A percentile compares a stretch with the other conserved stretches of the same genome.
These are phyloP conservation scores for Galeopsis tetrahit DNA, from an alignment of 257 asterid species.

Conservation along the genomic window DNA sequence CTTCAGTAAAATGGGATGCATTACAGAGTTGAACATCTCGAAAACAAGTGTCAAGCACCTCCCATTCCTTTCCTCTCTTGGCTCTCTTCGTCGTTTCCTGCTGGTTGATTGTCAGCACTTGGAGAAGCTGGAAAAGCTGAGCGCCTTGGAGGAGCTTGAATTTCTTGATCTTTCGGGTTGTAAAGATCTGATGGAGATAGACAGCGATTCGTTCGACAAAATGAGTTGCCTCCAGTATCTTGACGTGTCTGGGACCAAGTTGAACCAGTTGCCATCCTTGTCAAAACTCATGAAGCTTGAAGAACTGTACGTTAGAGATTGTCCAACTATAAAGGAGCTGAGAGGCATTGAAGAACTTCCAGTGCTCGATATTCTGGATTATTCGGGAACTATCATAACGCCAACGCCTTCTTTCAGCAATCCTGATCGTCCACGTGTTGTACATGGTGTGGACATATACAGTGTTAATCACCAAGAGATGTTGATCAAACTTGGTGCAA, in stretches of 20 bases:
- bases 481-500: conserved; percentile 14
- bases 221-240: conserved; percentile 38
- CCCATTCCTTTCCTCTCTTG: conserved; percentile 32
- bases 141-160: conserved; percentile 31
- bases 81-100: conserved; percentile 31
- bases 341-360: conserved; percentile 37
- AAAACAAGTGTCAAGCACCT: conserved; percentile 32
- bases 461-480: conserved; percentile 10
- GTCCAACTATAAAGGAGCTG: conserved; percentile 34
- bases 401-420: conserved; percentile 26
- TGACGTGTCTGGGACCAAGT: conserved; percentile 35
- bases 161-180: conserved; percentile 48
- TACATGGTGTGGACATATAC: conserved; percentile 31
- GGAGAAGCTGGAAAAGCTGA: conserved; percentile 34
- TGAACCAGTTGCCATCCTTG: conserved; percentile 35
- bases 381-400: conserved; percentile 40
- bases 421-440: conserved; percentile 16
- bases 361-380: conserved; percentile 36
- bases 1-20: conserved; percentile 18
- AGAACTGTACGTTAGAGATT: conserved; percentile 36
- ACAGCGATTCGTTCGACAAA: conserved; percentile 22
- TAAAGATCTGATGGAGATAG: conserved; percentile 30
- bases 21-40: conserved; percentile 43
- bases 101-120: conserved; percentile 32
- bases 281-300: conserved; percentile 37